Evolutionary conservation across 768 basidiomycete species (phyloP).

Genomic region (Strobilomyces echinocephalus): DNA sequence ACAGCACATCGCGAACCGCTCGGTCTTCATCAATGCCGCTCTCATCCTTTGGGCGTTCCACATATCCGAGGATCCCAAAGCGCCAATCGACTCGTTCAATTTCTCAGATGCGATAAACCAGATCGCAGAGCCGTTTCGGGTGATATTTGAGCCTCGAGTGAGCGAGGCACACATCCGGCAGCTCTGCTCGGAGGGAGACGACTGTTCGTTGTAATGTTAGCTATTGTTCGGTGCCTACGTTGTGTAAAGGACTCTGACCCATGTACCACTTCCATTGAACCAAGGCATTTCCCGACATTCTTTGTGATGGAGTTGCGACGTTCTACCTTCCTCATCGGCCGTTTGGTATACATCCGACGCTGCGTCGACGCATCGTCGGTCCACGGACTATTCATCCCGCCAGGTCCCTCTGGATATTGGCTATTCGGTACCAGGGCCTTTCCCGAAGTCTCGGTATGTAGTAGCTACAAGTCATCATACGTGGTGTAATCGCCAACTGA

Average conservation of each 20-base stretch:
- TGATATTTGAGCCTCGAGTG: not conserved
- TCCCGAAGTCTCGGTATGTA: constrained; percentile 4
- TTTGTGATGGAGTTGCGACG: too few relatives aligned
- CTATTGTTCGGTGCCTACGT: too few relatives aligned
- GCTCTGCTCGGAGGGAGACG: not conserved
- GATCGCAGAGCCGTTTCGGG: not conserved
- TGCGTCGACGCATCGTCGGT: not conserved
- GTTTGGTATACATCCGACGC: not conserved
- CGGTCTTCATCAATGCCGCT: not conserved
- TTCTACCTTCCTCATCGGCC: not conserved
- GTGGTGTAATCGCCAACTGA: not conserved
- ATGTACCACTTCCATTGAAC: too few relatives aligned
- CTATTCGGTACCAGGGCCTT: constrained; percentile 2
- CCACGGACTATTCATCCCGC: not conserved
- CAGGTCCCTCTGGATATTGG: constrained; percentile 11
- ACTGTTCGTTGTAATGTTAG: not conserved
- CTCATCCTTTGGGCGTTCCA: constrained; percentile 6
- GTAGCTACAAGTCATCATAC: not conserved
- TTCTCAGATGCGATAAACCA: constrained; percentile 4
- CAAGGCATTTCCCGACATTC: too few relatives aligned
- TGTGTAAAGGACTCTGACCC: too few relatives aligned
- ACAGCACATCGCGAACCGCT: constrained; percentile 5
- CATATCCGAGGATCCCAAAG: constrained; percentile 1
- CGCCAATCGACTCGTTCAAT: not conserved
- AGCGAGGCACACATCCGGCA: not conserved